These are phyloP conservation scores for Misopates orontium DNA, from an alignment of 257 asterid genomes.

Conservation along the genomic window DNA sequence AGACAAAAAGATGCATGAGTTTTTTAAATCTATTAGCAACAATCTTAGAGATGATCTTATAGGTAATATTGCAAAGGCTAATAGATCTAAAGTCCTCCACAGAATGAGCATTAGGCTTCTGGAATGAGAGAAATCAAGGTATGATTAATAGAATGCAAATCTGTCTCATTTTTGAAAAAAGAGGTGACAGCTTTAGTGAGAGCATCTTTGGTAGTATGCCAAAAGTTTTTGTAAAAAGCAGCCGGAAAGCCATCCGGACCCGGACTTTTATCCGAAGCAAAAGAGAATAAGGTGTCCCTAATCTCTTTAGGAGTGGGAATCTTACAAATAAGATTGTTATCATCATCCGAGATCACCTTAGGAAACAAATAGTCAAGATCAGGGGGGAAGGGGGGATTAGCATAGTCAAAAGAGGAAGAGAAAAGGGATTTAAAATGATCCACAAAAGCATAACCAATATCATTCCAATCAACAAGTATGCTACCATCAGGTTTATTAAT, in stretches of 20 bases:
- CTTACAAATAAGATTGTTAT: neutral
- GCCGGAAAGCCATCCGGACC: neutral
- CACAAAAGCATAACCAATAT: neutral
- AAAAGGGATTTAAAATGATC: too few species aligned
- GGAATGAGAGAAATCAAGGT: too few species aligned
- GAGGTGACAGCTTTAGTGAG: too few species aligned
- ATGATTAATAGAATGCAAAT: too few species aligned
- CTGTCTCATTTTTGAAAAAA: too few species aligned
- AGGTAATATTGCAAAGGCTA: too few species aligned
- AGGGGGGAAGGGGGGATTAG: neutral
- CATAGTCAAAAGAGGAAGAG: neutral
- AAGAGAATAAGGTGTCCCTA: neutral
- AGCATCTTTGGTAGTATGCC: neutral
- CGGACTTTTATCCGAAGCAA: neutral
- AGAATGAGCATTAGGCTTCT: too few species aligned
- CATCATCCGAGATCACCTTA: neutral
- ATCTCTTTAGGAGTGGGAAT: neutral
- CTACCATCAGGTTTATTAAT: neutral
- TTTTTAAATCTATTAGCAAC: too few species aligned
- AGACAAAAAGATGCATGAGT: too few species aligned
- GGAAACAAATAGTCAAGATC: neutral
- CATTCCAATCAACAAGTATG: neutral
- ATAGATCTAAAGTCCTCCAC: too few species aligned
- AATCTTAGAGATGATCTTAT: too few species aligned
- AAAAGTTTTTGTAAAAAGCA: too few species aligned